A percentile compares a stretch with the other conserved stretches of the same genome.
These are phyloP conservation scores for Ceratocystis ficicola DNA, from an alignment of 2,329 filamentous ascomycete species.

Conservation along the genomic window DNA sequence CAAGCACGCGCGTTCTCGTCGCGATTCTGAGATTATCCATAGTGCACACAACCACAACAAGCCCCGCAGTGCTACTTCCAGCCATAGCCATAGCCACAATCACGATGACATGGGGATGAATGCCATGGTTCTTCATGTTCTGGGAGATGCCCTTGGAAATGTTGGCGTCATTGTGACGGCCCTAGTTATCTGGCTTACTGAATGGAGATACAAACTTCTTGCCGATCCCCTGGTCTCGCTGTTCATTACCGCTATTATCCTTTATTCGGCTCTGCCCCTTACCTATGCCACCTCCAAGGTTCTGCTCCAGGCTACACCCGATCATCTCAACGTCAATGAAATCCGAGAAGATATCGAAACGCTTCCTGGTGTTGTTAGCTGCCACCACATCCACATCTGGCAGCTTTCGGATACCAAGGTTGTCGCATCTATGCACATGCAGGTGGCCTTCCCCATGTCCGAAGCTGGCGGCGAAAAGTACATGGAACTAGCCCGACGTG, in stretches of 20 bases:
- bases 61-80: slow-evolving; percentile 46
- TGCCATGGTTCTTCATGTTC: slow-evolving; percentile 61
- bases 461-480: slow-evolving; percentile 68
- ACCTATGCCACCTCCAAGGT: slow-evolving; percentile 74
- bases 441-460: slow-evolving; percentile 80
- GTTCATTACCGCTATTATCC: slow-evolving; percentile 74
- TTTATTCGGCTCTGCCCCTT: slow-evolving; percentile 63
- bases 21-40: slow-evolving; percentile 47
- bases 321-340: slow-evolving; percentile 75
- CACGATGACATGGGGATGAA: slow-evolving; percentile 94
- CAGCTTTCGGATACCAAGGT: slow-evolving; percentile 91
- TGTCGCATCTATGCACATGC: slow-evolving; percentile 84
- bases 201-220: slow-evolving; percentile 71
- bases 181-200: slow-evolving; percentile 81
- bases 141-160: slow-evolving; percentile 77
- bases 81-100: slow-evolving; percentile 58
- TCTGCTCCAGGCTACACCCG: slow-evolving; percentile 83
- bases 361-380: slow-evolving; percentile 74
- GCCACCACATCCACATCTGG: slow-evolving; percentile 96
- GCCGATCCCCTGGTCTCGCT: slow-evolving; percentile 86
- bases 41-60: slow-evolving; percentile 69
- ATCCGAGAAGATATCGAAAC: slow-evolving; percentile 83
- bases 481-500: slow-evolving; percentile 76
- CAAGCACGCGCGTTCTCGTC: slow-evolving; percentile 25
- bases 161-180: slow-evolving; percentile 74